Base-by-base conservation (phyloP, 2,329 filamentous ascomycete genomes). In the Phialophora expanda region DNA sequence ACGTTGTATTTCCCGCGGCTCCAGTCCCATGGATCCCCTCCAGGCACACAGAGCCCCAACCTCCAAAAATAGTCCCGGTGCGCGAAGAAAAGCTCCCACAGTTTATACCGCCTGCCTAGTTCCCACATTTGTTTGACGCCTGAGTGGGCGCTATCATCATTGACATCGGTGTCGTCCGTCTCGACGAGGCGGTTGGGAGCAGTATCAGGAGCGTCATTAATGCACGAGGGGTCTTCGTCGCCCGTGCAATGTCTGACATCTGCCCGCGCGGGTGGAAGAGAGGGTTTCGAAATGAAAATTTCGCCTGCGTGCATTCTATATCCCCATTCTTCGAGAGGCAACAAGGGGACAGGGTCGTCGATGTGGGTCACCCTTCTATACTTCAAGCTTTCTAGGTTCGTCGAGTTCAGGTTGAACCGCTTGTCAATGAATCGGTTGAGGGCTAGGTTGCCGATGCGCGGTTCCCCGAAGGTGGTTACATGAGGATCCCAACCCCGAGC, bases 61-160 rank as follows among this genome's bases (percentile, higher is more conserved):
- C 95, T 85, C 91, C 92, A 96, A 78, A 99, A 98, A 78, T 99
- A 99, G 79, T 99, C 95, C 46, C 95, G 83, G 79, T 99, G 95
- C 0, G 93, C 91, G 77, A 96, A 96, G 75, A 98, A 89, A 7
- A 97, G 81, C 78, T 97, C 88, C 92, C 94, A 97, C n/a, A 96
- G 84, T 76, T 90, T 91, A 73, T 85, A 93, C 76, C 77, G 85
- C 77, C 78, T 78, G n/a, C 78, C 83, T 17, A 84, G 77, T 66
- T 70, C 66, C 51, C 68, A 76, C 66, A 60, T 73, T 44, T 53
- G 28, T 28, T 63, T 64, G 41, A 69, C n/a, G 22, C 60, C 46
- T 3, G 56, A 41, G 32, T 22, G 6, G n/a, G 9, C 4, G 58
- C 32, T 20, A 1, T 17, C 32, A 34, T 34, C 9, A 12, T 34